Conservation (phyloP, 768 basidiomycete genomes). For the Tulasnella sp. region DNA sequence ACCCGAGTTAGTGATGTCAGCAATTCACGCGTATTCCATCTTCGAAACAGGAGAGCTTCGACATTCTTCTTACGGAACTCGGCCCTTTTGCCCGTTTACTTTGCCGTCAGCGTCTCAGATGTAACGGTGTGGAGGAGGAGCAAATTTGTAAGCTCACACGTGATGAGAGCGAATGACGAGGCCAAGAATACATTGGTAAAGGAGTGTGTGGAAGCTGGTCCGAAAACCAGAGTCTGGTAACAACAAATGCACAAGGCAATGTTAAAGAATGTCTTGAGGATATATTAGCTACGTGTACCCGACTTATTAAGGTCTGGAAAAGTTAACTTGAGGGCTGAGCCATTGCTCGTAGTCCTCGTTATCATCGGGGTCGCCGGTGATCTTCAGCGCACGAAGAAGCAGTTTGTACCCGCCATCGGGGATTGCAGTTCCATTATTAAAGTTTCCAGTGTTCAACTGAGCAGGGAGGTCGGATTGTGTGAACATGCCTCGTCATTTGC, state of each 20-base stretch:
- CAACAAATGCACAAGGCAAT: not conserved
- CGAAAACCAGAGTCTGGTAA: not conserved
- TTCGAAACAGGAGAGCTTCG: not conserved
- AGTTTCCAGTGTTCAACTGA: not conserved
- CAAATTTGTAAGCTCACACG: not conserved
- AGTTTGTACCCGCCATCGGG: slow-evolving; percentile 27
- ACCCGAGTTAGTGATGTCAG: not conserved
- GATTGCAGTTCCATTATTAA: slow-evolving; percentile 17
- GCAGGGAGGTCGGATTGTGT: not conserved
- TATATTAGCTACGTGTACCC: not conserved
- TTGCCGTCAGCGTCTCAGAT: not conserved
- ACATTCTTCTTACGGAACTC: slow-evolving; percentile 18
- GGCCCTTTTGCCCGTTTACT: not conserved
- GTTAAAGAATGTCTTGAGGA: not conserved
- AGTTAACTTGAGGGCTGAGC: slow-evolving; percentile 45
- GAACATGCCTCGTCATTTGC: not conserved
- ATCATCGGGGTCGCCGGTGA: slow-evolving; percentile 49
- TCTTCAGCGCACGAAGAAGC: slow-evolving; percentile 44
- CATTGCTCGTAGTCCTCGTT: slow-evolving; percentile 54
- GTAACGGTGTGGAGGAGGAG: not conserved
- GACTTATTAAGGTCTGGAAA: not conserved
- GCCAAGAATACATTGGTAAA: slow-evolving; percentile 1
- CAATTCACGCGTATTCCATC: not conserved
- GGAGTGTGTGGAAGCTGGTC: not conserved
- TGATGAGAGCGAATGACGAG: not conserved